Conservation (phyloP, 106 monocot genomes). For the Acanthochlamys bracteata region DNA sequence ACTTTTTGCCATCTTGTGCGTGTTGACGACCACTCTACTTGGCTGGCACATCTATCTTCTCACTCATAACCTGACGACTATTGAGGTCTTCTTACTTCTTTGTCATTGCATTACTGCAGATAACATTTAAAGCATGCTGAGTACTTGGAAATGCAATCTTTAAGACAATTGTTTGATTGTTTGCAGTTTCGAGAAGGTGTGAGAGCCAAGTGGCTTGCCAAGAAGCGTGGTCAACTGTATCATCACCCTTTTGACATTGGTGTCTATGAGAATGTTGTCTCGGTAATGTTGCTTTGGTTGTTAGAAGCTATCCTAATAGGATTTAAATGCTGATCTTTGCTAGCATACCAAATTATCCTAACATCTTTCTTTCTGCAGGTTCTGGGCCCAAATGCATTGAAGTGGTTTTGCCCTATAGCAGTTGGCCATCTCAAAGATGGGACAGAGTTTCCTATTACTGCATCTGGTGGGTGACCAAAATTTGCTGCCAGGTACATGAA, state of each 20-base stretch:
- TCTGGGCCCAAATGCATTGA: slow-evolving; percentile 49
- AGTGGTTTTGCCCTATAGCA: slow-evolving; percentile 48
- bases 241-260: slow-evolving; percentile 58
- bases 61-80: slow-evolving; percentile 55
- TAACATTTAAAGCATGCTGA: too few relatives aligned
- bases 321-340: not conserved
- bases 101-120: not conserved
- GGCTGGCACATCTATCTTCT: slow-evolving; percentile 68
- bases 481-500: not conserved
- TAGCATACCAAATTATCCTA: too few relatives aligned
- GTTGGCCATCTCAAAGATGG: slow-evolving; percentile 45
- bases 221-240: slow-evolving; percentile 58
- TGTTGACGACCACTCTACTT: slow-evolving; percentile 36
- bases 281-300: slow-evolving; percentile 18
- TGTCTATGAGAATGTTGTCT: slow-evolving; percentile 29
- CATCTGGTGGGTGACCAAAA: slow-evolving; percentile 24
- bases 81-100: slow-evolving; percentile 36
- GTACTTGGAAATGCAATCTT: too few relatives aligned
- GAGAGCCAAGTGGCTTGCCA: slow-evolving; percentile 56
- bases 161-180: too few relatives aligned
- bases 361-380: slow-evolving; percentile 18
- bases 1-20: slow-evolving; percentile 24
- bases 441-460: slow-evolving; percentile 46
- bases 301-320: not conserved
- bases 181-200: slow-evolving; percentile 53